Evolutionary conservation across 2,329 filamentous ascomycete genomes (phyloP).

Genomic region (Geosmithia morbida): DNA sequence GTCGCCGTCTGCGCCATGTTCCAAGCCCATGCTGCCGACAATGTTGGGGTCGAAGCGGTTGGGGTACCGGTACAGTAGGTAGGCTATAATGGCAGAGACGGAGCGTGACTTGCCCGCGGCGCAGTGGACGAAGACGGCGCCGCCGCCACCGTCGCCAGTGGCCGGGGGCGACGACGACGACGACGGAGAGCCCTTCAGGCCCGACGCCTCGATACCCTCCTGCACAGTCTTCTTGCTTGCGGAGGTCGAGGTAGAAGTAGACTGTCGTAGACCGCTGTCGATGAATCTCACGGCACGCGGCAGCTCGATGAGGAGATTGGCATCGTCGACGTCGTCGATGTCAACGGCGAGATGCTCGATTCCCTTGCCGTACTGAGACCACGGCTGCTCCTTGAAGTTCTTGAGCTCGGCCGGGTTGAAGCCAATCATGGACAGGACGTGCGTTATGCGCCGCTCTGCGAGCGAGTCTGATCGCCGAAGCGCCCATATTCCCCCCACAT

Average conservation of each 20-base stretch:
- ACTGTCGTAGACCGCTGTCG: constrained; percentile 46
- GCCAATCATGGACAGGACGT: constrained; percentile 73
- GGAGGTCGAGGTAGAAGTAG: neutral
- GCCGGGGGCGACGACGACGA: no score
- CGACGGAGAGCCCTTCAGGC: neutral
- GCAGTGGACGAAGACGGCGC: constrained; percentile 50
- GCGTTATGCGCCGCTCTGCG: constrained; percentile 63
- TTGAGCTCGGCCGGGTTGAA: constrained; percentile 25
- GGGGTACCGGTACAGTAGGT: constrained; percentile 58
- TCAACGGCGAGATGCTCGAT: constrained; percentile 68
- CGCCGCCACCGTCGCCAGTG: constrained; percentile 10
- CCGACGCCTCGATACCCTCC: neutral
- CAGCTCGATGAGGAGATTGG: constrained; percentile 73
- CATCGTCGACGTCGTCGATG: constrained; percentile 81
- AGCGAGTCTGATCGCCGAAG: constrained; percentile 59
- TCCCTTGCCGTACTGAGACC: constrained; percentile 33
- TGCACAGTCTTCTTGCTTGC: neutral
- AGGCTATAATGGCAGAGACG: constrained; percentile 70
- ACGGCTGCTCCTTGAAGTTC: constrained; percentile 33
- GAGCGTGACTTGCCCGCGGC: constrained; percentile 95
- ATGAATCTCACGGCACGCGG: constrained; percentile 72
- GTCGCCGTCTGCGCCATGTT: constrained; percentile 1
- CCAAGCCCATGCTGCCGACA: constrained; percentile 10
- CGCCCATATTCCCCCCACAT: constrained; percentile 47
- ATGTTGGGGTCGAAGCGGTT: constrained; percentile 30